These are phyloP conservation scores for Rhodocollybia butyracea DNA, from an alignment of 768 basidiomycete genomes.

Conservation along the genomic window DNA sequence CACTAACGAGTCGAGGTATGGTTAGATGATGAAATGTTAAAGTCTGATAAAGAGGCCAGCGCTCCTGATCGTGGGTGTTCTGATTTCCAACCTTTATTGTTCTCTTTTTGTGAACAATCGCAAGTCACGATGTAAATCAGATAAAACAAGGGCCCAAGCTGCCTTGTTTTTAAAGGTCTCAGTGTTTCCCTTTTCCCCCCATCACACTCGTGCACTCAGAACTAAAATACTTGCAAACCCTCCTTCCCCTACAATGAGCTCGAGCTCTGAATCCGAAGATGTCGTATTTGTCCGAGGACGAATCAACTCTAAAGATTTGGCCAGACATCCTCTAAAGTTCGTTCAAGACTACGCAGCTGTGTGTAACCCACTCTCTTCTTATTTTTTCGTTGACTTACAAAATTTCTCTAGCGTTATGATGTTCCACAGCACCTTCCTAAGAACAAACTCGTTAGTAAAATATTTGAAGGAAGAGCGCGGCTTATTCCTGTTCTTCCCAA, in stretches of 20 bases:
- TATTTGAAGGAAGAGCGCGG: background rate
- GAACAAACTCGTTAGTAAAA: background rate
- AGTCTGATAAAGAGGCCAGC: too few species aligned
- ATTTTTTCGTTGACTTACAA: background rate
- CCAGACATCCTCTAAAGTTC: constrained; percentile 1
- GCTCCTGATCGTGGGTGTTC: too few species aligned
- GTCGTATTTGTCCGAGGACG: constrained; percentile 19
- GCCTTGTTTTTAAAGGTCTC: too few species aligned
- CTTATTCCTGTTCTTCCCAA: constrained; percentile 6
- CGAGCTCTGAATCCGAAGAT: background rate
- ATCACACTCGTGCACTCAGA: too few species aligned
- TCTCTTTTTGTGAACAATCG: too few species aligned
- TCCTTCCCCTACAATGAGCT: background rate
- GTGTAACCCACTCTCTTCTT: background rate
- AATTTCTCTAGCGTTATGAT: background rate
- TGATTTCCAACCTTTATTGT: too few species aligned
- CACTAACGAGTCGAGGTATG: too few species aligned
- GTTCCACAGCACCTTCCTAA: background rate
- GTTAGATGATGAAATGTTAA: too few species aligned
- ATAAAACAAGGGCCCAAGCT: too few species aligned
- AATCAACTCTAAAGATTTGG: constrained; percentile 20
- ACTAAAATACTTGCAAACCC: too few species aligned
- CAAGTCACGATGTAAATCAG: too few species aligned
- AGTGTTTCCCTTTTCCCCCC: too few species aligned
- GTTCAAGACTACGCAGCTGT: constrained; percentile 4